Conservation (phyloP, 2,329 filamentous ascomycete genomes). For the Colletotrichum horii region DNA sequence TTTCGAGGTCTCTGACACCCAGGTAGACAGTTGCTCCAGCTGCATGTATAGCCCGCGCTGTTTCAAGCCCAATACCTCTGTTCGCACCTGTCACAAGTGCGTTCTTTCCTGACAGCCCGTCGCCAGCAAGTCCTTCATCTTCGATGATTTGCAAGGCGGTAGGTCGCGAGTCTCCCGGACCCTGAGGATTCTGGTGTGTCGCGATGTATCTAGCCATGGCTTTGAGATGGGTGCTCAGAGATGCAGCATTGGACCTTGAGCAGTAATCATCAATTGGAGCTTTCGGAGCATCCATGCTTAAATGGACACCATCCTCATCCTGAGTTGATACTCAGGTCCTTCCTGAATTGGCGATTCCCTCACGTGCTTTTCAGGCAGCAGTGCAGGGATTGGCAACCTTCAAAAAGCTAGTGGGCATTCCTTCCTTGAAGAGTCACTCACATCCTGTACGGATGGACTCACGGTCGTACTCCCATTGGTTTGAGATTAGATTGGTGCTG, state of each 20-base stretch:
- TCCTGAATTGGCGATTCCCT: not conserved
- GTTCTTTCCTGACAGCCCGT: slow-evolving; percentile 35
- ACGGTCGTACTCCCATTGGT: not conserved
- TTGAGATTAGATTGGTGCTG: not conserved
- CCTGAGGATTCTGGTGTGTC: slow-evolving; percentile 11
- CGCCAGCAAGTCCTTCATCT: slow-evolving; percentile 35
- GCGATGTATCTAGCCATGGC: not conserved
- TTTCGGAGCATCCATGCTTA: not conserved
- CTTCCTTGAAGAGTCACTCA: fast-evolving
- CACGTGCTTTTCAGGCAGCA: not conserved
- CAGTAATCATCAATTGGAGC: not conserved
- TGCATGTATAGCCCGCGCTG: slow-evolving; percentile 36
- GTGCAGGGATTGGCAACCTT: not conserved
- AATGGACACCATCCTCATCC: fast-evolving
- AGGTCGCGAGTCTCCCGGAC: slow-evolving; percentile 43
- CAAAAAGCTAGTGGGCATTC: not conserved
- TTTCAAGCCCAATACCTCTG: slow-evolving; percentile 42
- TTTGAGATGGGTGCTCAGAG: fast-evolving
- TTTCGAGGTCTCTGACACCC: slow-evolving; percentile 36
- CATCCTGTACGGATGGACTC: not conserved
- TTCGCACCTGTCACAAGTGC: slow-evolving; percentile 41
- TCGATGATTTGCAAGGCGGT: slow-evolving; percentile 44
- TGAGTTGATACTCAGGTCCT: not conserved
- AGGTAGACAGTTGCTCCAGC: slow-evolving; percentile 42
- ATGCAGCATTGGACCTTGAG: not conserved